Evolutionary conservation across 2,329 filamentous ascomycete species (phyloP).

Genomic region (Clonostachys sp.): DNA sequence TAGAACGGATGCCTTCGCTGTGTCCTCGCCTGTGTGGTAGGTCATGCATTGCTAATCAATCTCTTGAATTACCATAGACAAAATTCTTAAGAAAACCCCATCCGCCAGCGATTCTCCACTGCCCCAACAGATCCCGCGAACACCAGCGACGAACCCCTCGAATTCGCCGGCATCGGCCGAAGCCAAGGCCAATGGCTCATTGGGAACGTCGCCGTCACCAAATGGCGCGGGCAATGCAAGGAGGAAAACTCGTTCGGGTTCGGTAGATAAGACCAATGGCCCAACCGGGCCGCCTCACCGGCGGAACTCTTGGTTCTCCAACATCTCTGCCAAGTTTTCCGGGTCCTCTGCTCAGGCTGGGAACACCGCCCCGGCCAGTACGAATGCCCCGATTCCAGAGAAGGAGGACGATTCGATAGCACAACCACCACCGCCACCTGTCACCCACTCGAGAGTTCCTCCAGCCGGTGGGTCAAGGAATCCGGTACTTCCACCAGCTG

Average conservation of each 20-base stretch:
- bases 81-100: slow-evolving; percentile 18
- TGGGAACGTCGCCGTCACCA: slow-evolving; percentile 11
- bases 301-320: slow-evolving; percentile 88
- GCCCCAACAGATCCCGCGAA: slow-evolving; percentile 1
- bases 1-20: neutral
- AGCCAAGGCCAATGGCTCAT: slow-evolving; percentile 1
- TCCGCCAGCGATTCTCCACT: slow-evolving; percentile 21
- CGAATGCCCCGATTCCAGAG: slow-evolving; percentile 6
- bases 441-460: neutral
- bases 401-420: neutral
- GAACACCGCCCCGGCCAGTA: slow-evolving; percentile 4
- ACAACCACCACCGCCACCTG: neutral
- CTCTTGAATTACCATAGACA: slow-evolving; percentile 13
- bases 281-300: slow-evolving; percentile 32
- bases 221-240: slow-evolving; percentile 3
- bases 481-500: slow-evolving; percentile 53
- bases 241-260: slow-evolving; percentile 23
- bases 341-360: slow-evolving; percentile 15
- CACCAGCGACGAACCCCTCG: slow-evolving; percentile 4
- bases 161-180: slow-evolving; percentile 17
- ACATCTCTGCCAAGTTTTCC: slow-evolving; percentile 82
- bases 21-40: neutral
- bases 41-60: neutral
- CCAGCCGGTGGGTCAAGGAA: slow-evolving; percentile 29
- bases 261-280: slow-evolving; percentile 20